Conservation (phyloP, 2,329 filamentous ascomycete species). For the Simplicillium sp. region DNA sequence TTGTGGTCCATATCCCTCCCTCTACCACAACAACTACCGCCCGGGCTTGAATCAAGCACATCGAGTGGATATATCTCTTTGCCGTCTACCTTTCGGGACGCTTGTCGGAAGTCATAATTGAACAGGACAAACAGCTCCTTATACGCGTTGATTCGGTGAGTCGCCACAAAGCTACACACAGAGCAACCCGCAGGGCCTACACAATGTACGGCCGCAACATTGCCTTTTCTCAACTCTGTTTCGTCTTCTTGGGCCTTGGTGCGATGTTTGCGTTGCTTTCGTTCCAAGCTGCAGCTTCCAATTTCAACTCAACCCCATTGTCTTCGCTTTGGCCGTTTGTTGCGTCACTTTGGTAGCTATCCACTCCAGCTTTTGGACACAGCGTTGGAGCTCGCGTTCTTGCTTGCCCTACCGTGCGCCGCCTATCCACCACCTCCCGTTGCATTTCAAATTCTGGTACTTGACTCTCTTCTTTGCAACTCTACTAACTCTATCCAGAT, state of each 20-base stretch:
- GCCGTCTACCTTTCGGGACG: too few relatives aligned
- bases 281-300: too few relatives aligned
- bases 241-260: not conserved
- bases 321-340: not conserved
- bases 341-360: not conserved
- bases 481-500: too few relatives aligned
- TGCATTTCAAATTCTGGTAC: too few relatives aligned
- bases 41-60: not conserved
- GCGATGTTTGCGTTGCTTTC: too few relatives aligned
- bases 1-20: too few relatives aligned
- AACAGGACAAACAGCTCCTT: not conserved
- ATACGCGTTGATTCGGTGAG: not conserved
- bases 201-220: not conserved
- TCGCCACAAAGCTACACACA: too few relatives aligned
- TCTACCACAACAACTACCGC: too few relatives aligned
- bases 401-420: too few relatives aligned
- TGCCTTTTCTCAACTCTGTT: constrained; percentile 1
- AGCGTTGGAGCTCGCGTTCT: not conserved
- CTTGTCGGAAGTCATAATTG: not conserved
- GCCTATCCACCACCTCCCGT: not conserved
- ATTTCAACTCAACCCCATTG: not conserved
- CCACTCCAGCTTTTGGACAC: not conserved
- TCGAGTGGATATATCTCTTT: too few relatives aligned
- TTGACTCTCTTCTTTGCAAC: too few relatives aligned
- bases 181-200: too few relatives aligned